phyloP scores from a whole-genome alignment of 306 rosid species.

The Castanospermum australe region DNA sequence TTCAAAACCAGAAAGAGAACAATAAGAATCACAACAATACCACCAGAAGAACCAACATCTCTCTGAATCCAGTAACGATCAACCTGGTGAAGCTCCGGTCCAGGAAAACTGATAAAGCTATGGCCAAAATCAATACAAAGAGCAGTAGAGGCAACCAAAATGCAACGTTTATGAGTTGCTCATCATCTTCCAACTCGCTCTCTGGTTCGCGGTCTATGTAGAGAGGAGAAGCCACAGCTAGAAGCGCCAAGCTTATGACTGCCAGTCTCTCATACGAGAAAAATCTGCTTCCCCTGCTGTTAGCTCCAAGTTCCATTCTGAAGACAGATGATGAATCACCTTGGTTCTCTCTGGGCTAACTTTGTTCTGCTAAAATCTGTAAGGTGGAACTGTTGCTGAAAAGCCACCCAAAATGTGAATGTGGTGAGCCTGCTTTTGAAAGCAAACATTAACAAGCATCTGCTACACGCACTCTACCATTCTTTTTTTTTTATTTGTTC shows the following conservation, averaged over 20 bases:
- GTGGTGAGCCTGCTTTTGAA: conserved; percentile 24
- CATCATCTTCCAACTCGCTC: conserved; percentile 51
- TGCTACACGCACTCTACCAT: conserved; percentile 3
- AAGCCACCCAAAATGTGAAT: conserved; percentile 3
- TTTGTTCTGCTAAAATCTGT: background rate
- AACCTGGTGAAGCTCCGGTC: conserved; percentile 53
- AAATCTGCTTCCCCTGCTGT: conserved; percentile 46
- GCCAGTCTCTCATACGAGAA: conserved; percentile 61
- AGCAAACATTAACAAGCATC: conserved; percentile 1
- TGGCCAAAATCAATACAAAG: conserved; percentile 52
- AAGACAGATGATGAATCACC: background rate
- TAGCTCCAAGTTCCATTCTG: conserved; percentile 58
- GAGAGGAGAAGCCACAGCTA: conserved; percentile 85
- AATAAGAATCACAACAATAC: conserved; percentile 58
- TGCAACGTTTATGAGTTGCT: conserved; percentile 37
- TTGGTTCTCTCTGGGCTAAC: background rate
- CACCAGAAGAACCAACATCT: conserved; percentile 83
- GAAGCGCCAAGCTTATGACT: conserved; percentile 55
- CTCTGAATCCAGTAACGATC: conserved; percentile 90
- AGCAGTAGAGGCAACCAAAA: conserved; percentile 68
- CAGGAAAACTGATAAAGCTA: conserved; percentile 48
- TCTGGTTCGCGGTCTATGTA: conserved; percentile 58
- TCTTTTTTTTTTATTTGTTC: too few relatives aligned
- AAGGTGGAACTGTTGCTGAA: conserved; percentile 17
- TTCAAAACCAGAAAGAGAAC: conserved; percentile 61